Conservation (phyloP, 805 yeast species). For the Kodamaea hsintzibuensis region DNA sequence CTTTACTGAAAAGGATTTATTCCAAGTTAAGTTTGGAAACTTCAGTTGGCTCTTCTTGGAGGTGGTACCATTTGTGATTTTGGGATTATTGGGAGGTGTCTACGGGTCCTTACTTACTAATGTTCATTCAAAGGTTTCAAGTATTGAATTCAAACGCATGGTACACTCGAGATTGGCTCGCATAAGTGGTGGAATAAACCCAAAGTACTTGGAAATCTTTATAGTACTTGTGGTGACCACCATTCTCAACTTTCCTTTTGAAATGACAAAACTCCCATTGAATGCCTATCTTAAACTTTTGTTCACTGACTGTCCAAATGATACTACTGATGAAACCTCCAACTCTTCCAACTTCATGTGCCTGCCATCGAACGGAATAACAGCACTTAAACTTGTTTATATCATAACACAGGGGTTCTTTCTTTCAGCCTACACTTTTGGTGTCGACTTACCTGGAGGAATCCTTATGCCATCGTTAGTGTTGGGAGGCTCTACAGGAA, state of each 20-base stretch:
- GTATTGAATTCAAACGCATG: slow-evolving; percentile 33
- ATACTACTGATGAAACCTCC: slow-evolving; percentile 10
- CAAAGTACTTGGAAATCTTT: slow-evolving; percentile 48
- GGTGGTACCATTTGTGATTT: slow-evolving; percentile 64
- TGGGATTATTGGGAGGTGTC: slow-evolving; percentile 72
- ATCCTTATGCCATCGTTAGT: slow-evolving; percentile 62
- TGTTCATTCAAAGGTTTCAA: slow-evolving; percentile 40
- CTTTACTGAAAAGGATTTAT: slow-evolving; percentile 48
- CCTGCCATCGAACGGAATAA: slow-evolving; percentile 24
- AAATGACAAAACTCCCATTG: slow-evolving; percentile 55
- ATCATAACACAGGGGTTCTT: slow-evolving; percentile 53
- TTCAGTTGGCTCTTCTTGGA: slow-evolving; percentile 74
- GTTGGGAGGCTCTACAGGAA: slow-evolving; percentile 60
- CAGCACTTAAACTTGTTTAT: slow-evolving; percentile 31
- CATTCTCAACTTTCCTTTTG: slow-evolving; percentile 54
- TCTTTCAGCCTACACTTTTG: slow-evolving; percentile 68
- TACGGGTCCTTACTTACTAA: slow-evolving; percentile 57
- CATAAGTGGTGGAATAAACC: not conserved
- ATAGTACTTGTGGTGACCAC: slow-evolving; percentile 52
- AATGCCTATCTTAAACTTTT: slow-evolving; percentile 57
- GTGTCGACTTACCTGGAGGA: slow-evolving; percentile 70
- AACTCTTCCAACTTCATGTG: slow-evolving; percentile 40
- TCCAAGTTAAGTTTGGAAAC: slow-evolving; percentile 67
- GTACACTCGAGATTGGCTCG: slow-evolving; percentile 12
- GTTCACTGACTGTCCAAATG: slow-evolving; percentile 63